A percentile compares a stretch with the other conserved stretches of the same genome.
Evolutionary conservation across 768 basidiomycete species (phyloP).

Genomic region (Suillus hirtellus): DNA sequence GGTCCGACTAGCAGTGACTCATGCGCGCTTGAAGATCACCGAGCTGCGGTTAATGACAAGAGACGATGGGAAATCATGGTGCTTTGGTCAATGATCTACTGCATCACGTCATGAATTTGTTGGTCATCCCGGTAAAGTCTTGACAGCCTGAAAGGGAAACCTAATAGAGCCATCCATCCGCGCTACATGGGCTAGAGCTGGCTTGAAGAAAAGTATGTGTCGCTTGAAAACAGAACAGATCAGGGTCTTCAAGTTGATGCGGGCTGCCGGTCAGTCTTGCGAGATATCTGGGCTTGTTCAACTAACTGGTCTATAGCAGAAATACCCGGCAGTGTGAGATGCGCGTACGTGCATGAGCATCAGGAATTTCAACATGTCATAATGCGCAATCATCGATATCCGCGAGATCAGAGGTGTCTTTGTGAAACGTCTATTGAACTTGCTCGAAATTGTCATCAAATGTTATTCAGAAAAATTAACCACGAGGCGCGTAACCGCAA

Average conservation of each 20-base stretch:
- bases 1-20: background rate
- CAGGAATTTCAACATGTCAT: background rate
- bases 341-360: background rate
- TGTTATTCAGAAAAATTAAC: conserved; percentile 1
- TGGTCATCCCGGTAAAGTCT: background rate
- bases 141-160: background rate
- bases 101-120: conserved; percentile 4
- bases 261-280: background rate
- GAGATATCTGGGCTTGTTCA: background rate
- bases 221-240: background rate
- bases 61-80: background rate
- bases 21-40: background rate
- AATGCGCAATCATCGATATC: background rate
- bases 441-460: background rate
- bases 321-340: background rate
- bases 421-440: background rate
- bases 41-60: background rate
- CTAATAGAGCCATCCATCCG: background rate
- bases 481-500: background rate
- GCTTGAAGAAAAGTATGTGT: background rate
- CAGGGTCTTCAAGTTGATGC: background rate
- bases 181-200: background rate
- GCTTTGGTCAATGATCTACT: background rate
- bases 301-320: background rate
- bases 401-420: background rate